Percentiles rank a stretch among this genome's conserved stretches.
Evolutionary conservation across 2,329 filamentous ascomycete species (phyloP).

Genomic region (Cercospora brassicicola): DNA sequence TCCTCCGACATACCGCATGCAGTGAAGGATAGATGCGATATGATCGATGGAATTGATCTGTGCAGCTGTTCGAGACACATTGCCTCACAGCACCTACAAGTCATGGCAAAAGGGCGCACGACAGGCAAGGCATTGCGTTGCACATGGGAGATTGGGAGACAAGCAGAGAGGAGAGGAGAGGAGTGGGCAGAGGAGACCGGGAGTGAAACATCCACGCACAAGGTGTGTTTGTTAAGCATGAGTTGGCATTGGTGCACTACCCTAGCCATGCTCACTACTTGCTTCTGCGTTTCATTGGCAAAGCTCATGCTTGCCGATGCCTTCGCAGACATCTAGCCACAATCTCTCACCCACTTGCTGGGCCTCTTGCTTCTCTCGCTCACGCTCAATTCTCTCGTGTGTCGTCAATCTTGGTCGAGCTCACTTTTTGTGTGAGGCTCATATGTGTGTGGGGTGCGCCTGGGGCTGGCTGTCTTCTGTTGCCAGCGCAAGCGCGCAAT

Average conservation of each 20-base stretch:
- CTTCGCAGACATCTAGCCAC: conserved; percentile 21
- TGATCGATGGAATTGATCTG: conserved; percentile 7
- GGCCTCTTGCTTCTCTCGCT: conserved; percentile 3
- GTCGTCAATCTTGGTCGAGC: conserved; percentile 20
- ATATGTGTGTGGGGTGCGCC: neutral
- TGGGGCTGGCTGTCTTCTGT: conserved; percentile 17
- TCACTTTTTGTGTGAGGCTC: conserved; percentile 13
- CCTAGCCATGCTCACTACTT: conserved; percentile 20
- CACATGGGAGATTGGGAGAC: neutral
- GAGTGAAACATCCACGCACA: conserved; percentile 11
- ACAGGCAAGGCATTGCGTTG: neutral
- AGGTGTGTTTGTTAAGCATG: conserved; percentile 12
- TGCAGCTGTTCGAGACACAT: neutral
- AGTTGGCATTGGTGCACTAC: conserved; percentile 28
- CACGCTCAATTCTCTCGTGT: conserved; percentile 4
- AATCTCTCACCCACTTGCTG: conserved; percentile 10
- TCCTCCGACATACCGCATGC: conserved; percentile 8
- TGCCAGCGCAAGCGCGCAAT: conserved; percentile 20
- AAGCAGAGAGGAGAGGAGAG: neutral
- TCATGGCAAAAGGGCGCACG: neutral
- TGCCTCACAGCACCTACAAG: neutral
- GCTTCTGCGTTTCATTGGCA: conserved; percentile 22
- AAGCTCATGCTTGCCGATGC: conserved; percentile 21
- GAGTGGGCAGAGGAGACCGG: conserved; percentile 1
- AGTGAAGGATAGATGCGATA: neutral